Base-by-base conservation (phyloP, 805 yeast genomes). In the Priceomyces haplophilus region DNA sequence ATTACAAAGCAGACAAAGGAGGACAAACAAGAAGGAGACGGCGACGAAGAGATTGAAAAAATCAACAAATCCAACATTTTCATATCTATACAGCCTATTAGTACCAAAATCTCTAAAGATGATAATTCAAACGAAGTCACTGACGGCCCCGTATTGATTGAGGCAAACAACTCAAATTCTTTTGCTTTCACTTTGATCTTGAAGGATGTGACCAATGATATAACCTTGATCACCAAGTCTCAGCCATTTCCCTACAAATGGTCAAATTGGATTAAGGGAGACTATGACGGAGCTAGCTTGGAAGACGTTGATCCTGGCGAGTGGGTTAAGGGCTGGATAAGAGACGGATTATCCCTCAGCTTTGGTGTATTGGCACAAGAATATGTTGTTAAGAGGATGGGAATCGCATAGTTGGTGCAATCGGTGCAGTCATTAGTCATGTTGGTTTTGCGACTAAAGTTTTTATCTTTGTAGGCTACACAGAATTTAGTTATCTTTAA, bases 331-430 rank as follows among this genome's bases (percentile, higher is more conserved):
- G 68, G 54, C 31, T 70, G 80, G 79, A 45, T 81, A 10, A 59
- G 52, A 41, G 64, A 67, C 29, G 95, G 96, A 0, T 70, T 93
- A 40, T 80, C 80, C 15, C 74, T 89, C 48, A 73, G 88, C 13
- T 78, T 93, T 50, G 98, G 97, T 13, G 84, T 87, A 1, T 69
- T 88, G 25, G 96, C 97, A 1, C 98, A 93, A 62, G 79, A 82
- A 56, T 93, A 93, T 61, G 95, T 93, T 36, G 81, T 90, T 37
- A 83, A 82, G 61, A 77, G 99, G 64, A 93, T 93, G 95, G 93
- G 90, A 17, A 11, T 36, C 12, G 29, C 31, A 20, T 36, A 25
- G 12, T 16, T 27, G n/a, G n/a, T n/a, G n/a, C n/a, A n/a, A n/a
- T n/a, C n/a, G n/a, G n/a, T n/a, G n/a, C n/a, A n/a, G n/a, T n/a